phyloP scores from a whole-genome alignment of 192 early-diverging fungal species.

The Coemansia sp. region DNA sequence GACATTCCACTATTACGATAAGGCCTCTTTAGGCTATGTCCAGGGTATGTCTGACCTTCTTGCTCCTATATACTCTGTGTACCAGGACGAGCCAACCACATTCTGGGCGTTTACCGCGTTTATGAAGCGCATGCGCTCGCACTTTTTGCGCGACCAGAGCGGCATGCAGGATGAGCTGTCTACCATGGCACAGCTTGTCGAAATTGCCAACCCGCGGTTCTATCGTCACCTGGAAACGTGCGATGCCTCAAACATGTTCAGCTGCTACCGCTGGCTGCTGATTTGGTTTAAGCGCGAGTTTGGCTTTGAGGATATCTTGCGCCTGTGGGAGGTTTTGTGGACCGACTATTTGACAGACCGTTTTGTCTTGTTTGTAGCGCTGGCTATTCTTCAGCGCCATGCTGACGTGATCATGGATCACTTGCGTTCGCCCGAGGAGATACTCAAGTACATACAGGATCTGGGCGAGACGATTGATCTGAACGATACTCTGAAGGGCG shows the following conservation, averaged over 20 bases:
- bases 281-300: constrained; percentile 99
- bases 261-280: constrained; percentile 97
- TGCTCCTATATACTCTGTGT: constrained; percentile 84
- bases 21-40: constrained; percentile 72
- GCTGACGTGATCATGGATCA: constrained; percentile 77
- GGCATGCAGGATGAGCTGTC: constrained; percentile 91
- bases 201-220: constrained; percentile 83
- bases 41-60: constrained; percentile 98
- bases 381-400: constrained; percentile 92
- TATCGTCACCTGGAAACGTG: constrained; percentile 74
- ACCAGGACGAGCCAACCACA: constrained; percentile 83
- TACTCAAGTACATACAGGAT: constrained; percentile 92
- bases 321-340: constrained; percentile 89
- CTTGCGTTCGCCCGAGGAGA: constrained; percentile 85
- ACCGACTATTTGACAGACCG: constrained; percentile 71
- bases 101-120: constrained; percentile 92
- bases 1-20: constrained; percentile 87
- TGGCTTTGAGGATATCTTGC: constrained; percentile 75
- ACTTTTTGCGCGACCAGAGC: constrained; percentile 90
- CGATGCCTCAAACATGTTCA: constrained; percentile 92
- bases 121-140: constrained; percentile 89
- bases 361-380: constrained; percentile 91
- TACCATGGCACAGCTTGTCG: constrained; percentile 77
- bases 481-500: constrained; percentile 73
- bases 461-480: constrained; percentile 74